Evolutionary conservation across 2,329 filamentous ascomycete genomes (phyloP).

Genomic region (Hymenoscyphus linearis): DNA sequence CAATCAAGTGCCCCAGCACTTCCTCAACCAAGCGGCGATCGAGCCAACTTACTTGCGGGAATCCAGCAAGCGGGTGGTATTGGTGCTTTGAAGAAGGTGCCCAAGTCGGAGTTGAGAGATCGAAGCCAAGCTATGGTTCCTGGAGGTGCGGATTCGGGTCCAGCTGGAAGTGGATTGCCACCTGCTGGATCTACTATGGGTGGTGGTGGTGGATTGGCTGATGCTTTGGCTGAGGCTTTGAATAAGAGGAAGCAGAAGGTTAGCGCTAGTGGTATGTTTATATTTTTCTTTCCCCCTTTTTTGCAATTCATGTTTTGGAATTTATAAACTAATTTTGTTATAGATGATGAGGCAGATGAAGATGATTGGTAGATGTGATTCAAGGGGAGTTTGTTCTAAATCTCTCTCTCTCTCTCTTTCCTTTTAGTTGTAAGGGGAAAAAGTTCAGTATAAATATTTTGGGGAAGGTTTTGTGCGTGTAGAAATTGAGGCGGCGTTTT

Average conservation of each 20-base stretch:
- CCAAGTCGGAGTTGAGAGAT: slow-evolving; percentile 63
- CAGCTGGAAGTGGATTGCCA: slow-evolving; percentile 46
- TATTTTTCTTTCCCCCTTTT: slow-evolving; percentile 8
- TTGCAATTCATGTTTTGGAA: slow-evolving; percentile 18
- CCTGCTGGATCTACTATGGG: slow-evolving; percentile 47
- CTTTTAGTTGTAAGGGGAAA: background rate
- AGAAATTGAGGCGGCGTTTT: background rate
- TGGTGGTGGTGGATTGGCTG: slow-evolving; percentile 65
- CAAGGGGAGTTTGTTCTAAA: background rate
- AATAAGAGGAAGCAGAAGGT: slow-evolving; percentile 90
- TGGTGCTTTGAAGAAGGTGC: slow-evolving; percentile 69
- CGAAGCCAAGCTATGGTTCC: slow-evolving; percentile 60
- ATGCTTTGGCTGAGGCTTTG: slow-evolving; percentile 72
- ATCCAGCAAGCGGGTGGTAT: slow-evolving; percentile 68
- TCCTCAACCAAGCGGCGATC: slow-evolving; percentile 41
- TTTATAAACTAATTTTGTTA: slow-evolving; percentile 21
- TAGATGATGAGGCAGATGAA: slow-evolving; percentile 73
- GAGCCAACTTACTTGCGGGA: slow-evolving; percentile 60
- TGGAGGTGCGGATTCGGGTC: slow-evolving; percentile 44
- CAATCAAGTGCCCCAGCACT: slow-evolving; percentile 47
- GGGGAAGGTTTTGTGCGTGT: background rate
- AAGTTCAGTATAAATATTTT: background rate
- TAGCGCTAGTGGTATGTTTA: slow-evolving; percentile 80
- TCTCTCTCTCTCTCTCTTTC: background rate
- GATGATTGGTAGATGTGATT: slow-evolving; percentile 58